Evolutionary conservation across 1,284 basidiomycete genomes (phyloP), one percentile per base, ranked within the genome.

Genomic region (Gomphus bonarii): DNA sequence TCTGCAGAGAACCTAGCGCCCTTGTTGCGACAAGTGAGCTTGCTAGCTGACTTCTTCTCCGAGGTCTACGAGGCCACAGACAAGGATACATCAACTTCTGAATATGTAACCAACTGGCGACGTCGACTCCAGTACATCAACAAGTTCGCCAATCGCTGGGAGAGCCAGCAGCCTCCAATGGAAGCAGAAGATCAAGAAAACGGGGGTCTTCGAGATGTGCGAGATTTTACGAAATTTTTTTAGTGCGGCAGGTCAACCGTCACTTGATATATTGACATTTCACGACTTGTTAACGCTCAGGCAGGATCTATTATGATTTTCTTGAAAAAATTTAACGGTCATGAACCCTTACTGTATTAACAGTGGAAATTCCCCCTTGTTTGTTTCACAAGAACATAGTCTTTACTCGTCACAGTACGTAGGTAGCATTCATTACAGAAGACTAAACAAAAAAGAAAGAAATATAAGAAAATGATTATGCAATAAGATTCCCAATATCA

Each of bases 71-170:
- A 85, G 61, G 77, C 82, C 61, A 93, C 91, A 9, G 76, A 84
- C 58, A 72, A 74, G 33, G 82, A 92, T 62, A 84, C 85, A 50
- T 68, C 73, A 64, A 74, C 78, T 61, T 72, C 84, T 33, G 94
- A 97, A 66, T 85, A 91, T 66, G 84, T 84, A 64, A 95, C 91
- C 7, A 92, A 92, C 65, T 97, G 94, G 94, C 79, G 90, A 61
- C 75, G 79, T 57, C 80, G 94, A 48, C 69, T 94, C 62, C 81
- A 88, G 64, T 77, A 83, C 2, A 92, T 97, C 67, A 83, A 84
- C 63, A 78, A 85, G 57, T 78, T 86, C 65, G 67, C 71, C 25
- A 67, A 68, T 48, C 67, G 68, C 61, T 61, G 73, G 59, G 65
- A 69, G 3, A 61, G 44, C 64, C 69, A 10, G 58, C 64, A 20